Percentiles rank a stretch among this genome's conserved stretches.
Conservation (phyloP, 306 rosid species). For the Quercus rubra region DNA sequence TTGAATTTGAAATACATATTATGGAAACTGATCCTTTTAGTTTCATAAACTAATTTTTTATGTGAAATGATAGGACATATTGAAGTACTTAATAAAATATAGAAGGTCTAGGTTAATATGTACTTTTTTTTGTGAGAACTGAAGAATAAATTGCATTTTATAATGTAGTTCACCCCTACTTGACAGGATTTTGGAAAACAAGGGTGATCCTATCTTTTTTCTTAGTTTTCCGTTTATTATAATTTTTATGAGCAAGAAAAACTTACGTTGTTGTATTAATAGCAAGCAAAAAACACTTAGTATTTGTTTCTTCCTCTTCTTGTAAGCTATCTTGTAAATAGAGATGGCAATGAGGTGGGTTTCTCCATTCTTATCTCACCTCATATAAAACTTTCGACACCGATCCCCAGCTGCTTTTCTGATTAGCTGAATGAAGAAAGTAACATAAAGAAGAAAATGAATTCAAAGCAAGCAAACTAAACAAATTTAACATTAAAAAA, state of each 20-base stretch:
- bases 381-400: background rate
- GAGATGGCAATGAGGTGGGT: no score
- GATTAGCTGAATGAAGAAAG: background rate
- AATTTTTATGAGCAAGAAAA: background rate
- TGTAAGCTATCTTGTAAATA: no score
- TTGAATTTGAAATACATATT: background rate
- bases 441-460: background rate
- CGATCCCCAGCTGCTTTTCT: no score
- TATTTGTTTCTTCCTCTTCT: background rate
- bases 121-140: background rate
- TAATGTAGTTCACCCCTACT: background rate
- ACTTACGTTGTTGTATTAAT: background rate
- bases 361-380: background rate
- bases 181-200: background rate
- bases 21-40: background rate
- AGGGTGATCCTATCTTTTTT: background rate
- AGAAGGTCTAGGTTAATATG: background rate
- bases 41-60: background rate
- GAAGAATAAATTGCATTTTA: background rate
- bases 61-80: constrained; percentile 1
- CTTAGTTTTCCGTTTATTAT: background rate
- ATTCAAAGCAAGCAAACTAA: background rate
- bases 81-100: background rate
- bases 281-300: background rate
- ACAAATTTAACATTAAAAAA: background rate